These are phyloP conservation scores for Quercus bicolor DNA, from an alignment of 306 rosid species.

Conservation along the genomic window DNA sequence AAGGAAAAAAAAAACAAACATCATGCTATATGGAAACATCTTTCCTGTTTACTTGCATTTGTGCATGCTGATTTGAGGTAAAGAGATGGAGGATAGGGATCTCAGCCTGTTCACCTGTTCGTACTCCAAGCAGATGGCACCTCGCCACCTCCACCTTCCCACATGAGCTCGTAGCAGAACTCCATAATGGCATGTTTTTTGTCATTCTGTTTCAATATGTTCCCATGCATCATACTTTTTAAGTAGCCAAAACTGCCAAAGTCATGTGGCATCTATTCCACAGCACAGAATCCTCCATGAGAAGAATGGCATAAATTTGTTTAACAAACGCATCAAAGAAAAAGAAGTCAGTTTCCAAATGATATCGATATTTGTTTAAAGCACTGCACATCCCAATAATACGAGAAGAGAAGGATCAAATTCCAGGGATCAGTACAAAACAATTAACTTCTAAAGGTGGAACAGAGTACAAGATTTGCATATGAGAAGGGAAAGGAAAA, in stretches of 20 bases:
- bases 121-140: background rate
- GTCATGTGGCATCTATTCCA: background rate
- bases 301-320: background rate
- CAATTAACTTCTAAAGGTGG: background rate
- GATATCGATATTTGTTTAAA: background rate
- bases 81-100: background rate
- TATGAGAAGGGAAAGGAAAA: background rate
- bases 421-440: background rate
- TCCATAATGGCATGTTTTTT: background rate
- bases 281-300: background rate
- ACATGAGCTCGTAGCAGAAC: background rate
- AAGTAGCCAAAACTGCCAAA: background rate
- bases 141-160: background rate
- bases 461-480: background rate
- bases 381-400: background rate
- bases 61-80: background rate
- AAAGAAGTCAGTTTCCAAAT: background rate
- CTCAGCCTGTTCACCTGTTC: background rate
- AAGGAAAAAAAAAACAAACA: too few relatives aligned
- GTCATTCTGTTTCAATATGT: background rate
- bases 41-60: background rate
- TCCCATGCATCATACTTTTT: background rate
- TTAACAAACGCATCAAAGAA: background rate
- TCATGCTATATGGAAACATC: background rate
- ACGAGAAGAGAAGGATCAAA: background rate